Evolutionary conservation across 495 filamentous ascomycete species (phyloP).

Genomic region (Cercophora newfieldiana): DNA sequence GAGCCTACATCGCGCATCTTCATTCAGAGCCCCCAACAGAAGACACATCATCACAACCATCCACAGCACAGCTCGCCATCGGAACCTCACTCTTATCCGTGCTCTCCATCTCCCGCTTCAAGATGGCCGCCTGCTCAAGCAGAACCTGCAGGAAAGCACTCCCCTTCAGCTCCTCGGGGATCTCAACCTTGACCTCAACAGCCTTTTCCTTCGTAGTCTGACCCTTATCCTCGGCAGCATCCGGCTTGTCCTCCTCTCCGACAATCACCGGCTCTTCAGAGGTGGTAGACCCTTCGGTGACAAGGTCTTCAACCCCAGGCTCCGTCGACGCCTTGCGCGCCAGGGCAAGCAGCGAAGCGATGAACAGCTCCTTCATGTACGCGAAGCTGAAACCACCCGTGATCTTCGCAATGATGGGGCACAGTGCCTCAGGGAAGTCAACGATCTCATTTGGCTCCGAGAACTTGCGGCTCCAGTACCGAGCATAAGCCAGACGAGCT

Average conservation of each 20-base stretch:
- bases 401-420: constrained; percentile 46
- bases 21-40: too few relatives aligned
- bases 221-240: constrained; percentile 3
- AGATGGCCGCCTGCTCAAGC: constrained; percentile 27
- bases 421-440: constrained; percentile 47
- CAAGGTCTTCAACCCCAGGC: constrained; percentile 15
- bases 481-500: constrained; percentile 48
- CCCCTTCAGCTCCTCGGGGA: constrained; percentile 23
- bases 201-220: constrained; percentile 13
- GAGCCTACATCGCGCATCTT: too few relatives aligned
- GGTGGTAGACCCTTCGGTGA: constrained; percentile 3
- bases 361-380: constrained; percentile 58
- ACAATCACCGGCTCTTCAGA: background rate
- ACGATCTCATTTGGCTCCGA: constrained; percentile 38
- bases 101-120: constrained; percentile 30
- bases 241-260: constrained; percentile 9
- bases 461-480: constrained; percentile 53
- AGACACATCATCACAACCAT: too few relatives aligned
- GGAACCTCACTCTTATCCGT: background rate
- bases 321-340: constrained; percentile 4
- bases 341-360: constrained; percentile 39
- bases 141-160: constrained; percentile 29
- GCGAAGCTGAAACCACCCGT: constrained; percentile 59
- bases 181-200: constrained; percentile 6
- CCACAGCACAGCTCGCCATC: background rate